Evolutionary conservation across 192 early-diverging fungal species (phyloP), one percentile per base, ranked within the genome.

Genomic region (Podila verticillata): DNA sequence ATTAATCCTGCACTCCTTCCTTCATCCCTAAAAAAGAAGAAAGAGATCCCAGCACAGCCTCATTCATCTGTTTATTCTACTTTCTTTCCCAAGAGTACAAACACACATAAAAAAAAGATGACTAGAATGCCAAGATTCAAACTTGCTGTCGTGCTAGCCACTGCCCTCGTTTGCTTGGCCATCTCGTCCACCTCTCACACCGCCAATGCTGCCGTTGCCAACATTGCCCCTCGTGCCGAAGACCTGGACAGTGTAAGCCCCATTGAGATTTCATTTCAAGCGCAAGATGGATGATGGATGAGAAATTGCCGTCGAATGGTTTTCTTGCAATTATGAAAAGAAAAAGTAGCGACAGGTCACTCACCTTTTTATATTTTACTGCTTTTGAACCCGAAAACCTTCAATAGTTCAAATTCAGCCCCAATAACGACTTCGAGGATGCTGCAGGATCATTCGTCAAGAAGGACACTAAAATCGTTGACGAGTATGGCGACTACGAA

Each of bases 401-500:
- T 24, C n/a, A n/a, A 58, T 77, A 70, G 74, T 70, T 34, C 57
- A 9, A 61, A 19, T 47, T 57, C 17, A 59, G 67, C 48, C 51
- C 63, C 7, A 48, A 34, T 4, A 49, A 29, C 34, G 63, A 78
- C 63, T 70, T 70, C 56, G 67, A 65, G 24, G 74, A 35, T 28
- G 57, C 68, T n/a, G 22, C 61, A 39, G 74, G 68, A 62, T 66
- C 66, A 17, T 69, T 51, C 29, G 15, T 3, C 4, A 22, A 49
- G 36, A 34, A 54, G 49, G 17, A 36, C 28, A 17, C 30, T 17
- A 75, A 65, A 15, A 57, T 56, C 36, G 58, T 78, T 28, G 75
- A 78, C 19, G 67, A 70, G 58, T 70, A 70, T n/a, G 63, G 68
- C 67, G 63, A 75, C 67, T 75, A 75, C 24, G 63, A 54, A 35